Evolutionary conservation across 2,329 filamentous ascomycete genomes (phyloP).

Genomic region (Sporothrix dimorphospora): DNA sequence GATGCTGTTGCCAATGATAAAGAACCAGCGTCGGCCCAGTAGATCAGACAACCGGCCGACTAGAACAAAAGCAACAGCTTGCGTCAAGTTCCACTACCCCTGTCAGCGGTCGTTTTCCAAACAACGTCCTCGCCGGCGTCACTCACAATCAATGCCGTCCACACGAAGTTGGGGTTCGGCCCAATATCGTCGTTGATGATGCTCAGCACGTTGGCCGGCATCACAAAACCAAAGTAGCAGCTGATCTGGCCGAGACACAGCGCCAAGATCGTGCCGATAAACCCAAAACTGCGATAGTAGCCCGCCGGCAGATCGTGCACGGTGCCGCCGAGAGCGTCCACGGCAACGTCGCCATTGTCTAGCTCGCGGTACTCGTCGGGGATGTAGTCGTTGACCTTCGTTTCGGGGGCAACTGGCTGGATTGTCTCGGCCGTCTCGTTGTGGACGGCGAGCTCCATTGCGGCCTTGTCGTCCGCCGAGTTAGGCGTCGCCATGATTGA

Average conservation of each 20-base stretch:
- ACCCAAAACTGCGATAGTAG: conserved; percentile 46
- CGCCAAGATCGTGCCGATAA: conserved; percentile 46
- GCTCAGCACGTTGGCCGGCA: conserved; percentile 43
- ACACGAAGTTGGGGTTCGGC: conserved; percentile 40
- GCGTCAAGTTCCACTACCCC: neutral
- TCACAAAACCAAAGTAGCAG: conserved; percentile 43
- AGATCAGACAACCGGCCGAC: conserved; percentile 49
- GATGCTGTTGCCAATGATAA: conserved; percentile 44
- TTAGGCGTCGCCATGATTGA: neutral
- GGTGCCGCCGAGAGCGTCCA: conserved; percentile 47
- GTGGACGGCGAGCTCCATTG: neutral
- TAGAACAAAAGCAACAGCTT: conserved; percentile 44
- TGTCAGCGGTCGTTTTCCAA: neutral
- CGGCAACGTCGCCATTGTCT: conserved; percentile 40
- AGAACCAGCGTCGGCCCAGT: conserved; percentile 49
- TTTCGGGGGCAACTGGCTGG: neutral
- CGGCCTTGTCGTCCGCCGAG: neutral
- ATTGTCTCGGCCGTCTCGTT: neutral
- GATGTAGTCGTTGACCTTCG: neutral
- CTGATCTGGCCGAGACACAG: conserved; percentile 38
- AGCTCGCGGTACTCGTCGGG: conserved; percentile 7
- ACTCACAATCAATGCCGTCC: conserved; percentile 46
- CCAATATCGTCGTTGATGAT: conserved; percentile 43
- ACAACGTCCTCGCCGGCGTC: conserved; percentile 25
- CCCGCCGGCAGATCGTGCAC: conserved; percentile 45